Percentiles rank a stretch among this genome's conserved stretches.
These are phyloP conservation scores for Nowakowskiella sp. DNA, from an alignment of 192 early-diverging fungal genomes.

Conservation along the genomic window DNA sequence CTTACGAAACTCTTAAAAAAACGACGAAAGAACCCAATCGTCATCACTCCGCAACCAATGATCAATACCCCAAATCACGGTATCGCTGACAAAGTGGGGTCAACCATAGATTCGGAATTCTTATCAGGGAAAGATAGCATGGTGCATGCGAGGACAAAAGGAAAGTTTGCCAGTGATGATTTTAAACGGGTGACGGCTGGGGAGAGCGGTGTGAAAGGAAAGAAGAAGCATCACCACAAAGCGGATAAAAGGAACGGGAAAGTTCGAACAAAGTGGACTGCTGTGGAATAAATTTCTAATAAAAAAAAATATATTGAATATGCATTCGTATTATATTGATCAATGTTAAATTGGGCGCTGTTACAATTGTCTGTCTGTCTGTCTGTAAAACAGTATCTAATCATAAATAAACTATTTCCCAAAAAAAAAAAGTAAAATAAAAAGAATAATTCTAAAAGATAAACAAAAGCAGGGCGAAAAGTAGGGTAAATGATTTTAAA, in stretches of 20 bases:
- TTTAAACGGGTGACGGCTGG: neutral
- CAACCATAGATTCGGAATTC: constrained; percentile 18
- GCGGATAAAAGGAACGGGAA: constrained; percentile 74
- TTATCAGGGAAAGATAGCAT: constrained; percentile 49
- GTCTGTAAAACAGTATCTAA: no score
- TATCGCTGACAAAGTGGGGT: constrained; percentile 20
- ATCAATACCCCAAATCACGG: constrained; percentile 43
- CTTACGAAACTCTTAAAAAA: constrained; percentile 42
- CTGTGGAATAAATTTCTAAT: constrained; percentile 8
- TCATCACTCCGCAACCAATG: constrained; percentile 36
- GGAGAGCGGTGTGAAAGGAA: constrained; percentile 22
- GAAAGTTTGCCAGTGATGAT: neutral
- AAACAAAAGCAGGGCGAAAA: no score
- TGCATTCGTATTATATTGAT: no score
- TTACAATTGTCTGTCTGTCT: no score
- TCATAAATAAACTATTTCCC: no score
- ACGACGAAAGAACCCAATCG: constrained; percentile 26
- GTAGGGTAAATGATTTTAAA: no score
- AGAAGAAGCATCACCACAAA: constrained; percentile 60
- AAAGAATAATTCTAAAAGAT: no score
- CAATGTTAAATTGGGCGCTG: no score
- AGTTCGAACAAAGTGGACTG: constrained; percentile 45
- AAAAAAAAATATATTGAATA: no score
- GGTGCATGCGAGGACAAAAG: neutral
- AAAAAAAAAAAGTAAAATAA: no score